phyloP scores from a whole-genome alignment of 306 rosid genomes.

The Glycine tomentella region DNA sequence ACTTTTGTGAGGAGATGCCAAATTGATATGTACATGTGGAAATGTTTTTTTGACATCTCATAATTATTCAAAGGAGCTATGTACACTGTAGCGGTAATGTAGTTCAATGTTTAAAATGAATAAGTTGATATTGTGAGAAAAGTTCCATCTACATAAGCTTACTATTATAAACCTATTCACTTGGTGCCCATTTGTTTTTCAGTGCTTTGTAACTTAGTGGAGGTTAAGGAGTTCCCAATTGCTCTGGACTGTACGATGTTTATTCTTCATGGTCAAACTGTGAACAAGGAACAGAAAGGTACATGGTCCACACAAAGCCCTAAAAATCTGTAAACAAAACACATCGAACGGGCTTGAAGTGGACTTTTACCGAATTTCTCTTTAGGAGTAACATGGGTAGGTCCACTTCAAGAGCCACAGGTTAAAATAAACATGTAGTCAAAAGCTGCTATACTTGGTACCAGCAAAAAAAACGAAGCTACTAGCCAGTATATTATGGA shows the following conservation, averaged over 20 bases:
- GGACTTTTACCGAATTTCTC: not conserved
- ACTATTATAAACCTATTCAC: conserved; percentile 11
- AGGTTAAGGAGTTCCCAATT: conserved; percentile 14
- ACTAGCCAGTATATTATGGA: conserved; percentile 3
- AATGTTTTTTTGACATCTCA: not conserved
- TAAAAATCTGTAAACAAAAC: conserved; percentile 11
- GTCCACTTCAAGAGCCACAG: conserved; percentile 26
- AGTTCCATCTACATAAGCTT: not conserved
- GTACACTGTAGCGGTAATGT: not conserved
- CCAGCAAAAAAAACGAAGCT: not conserved
- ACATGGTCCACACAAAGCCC: conserved; percentile 16
- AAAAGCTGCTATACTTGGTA: conserved; percentile 14
- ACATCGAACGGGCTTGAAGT: conserved; percentile 33
- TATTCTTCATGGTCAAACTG: conserved; percentile 36
- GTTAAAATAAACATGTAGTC: conserved; percentile 30
- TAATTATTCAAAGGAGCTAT: too few relatives aligned
- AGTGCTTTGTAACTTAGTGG: conserved; percentile 36
- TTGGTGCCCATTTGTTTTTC: conserved; percentile 19
- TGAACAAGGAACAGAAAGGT: conserved; percentile 2
- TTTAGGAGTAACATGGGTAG: conserved; percentile 4
- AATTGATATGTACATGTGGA: not conserved
- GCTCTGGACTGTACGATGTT: conserved; percentile 20
- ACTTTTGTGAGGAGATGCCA: not conserved
- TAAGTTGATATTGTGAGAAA: conserved; percentile 1
- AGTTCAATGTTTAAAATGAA: not conserved